Base-by-base conservation (phyloP, 2,329 filamentous ascomycete genomes). In the Cytospora leucostoma region DNA sequence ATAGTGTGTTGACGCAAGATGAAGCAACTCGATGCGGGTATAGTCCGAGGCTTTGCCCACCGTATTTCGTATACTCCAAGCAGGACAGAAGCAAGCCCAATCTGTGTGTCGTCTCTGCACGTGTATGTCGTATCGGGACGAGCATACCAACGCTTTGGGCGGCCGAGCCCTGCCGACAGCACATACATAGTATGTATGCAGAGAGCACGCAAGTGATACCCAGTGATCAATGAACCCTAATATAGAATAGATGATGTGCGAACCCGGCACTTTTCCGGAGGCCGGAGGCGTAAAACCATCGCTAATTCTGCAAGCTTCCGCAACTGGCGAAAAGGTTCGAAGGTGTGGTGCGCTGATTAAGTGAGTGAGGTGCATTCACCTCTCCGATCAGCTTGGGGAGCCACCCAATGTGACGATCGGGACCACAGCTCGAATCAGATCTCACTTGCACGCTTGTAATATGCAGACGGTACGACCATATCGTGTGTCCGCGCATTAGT, bases 41-140 rank as follows among this genome's bases (percentile, higher is more conserved):
- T 44, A 7, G n/a, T 38, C 19, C 33, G 38, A 50, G 32, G 49
- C 49, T 27, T 49, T 27, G 27, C 8, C 19, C 44, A 15, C 44
- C 44, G 10, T 47, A 4, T 21, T 21, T 47, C 44, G 44, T 19
- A 19, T 27, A 51, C 54, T 19, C 55, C 37, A 38, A 55, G 15
- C 51, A 32, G 51, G 38, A 55, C 19, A 33, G 40, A 61, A 61
- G 59, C 40, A 61, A 61, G 37, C 33, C 35, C 11, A 44, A 13
- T 15, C 33, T 27, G 59, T 61, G 55, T 50, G 38, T 34, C 6
- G 15, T 19, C 33, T 49, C 38, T 34, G 38, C 40, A 34, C 33
- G 38, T 27, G n/a, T 49, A 33, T 44, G 58, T 33, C 58, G 44
- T 53, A 44, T 27, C 37, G 7, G n/a, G n/a, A 21, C 7, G 15